Percentiles rank a stretch among this genome's conserved stretches.
Conservation (phyloP, 305 asterid species). For the Plantago rigida region DNA sequence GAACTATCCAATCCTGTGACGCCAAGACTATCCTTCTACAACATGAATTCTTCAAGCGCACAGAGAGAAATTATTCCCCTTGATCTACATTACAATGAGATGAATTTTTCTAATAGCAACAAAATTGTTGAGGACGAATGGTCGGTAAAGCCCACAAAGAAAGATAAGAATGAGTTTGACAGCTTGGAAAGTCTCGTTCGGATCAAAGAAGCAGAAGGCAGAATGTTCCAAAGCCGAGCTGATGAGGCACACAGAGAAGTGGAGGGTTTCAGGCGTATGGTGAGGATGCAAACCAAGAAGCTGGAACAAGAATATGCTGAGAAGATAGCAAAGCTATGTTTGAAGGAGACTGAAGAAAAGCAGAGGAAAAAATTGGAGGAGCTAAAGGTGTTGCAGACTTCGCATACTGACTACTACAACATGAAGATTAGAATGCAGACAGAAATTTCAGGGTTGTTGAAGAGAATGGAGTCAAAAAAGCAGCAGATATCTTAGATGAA, state of each 20-base stretch:
- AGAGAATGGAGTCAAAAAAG: constrained; percentile 90
- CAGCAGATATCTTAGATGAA: constrained; percentile 35
- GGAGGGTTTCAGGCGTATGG: constrained; percentile 51
- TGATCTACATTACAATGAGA: constrained; percentile 42
- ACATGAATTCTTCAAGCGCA: constrained; percentile 46
- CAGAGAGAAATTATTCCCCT: constrained; percentile 36
- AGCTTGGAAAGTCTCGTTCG: constrained; percentile 72
- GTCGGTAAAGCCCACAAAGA: constrained; percentile 75
- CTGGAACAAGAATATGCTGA: constrained; percentile 62
- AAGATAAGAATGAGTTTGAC: constrained; percentile 44
- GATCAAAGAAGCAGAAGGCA: constrained; percentile 82
- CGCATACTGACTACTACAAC: constrained; percentile 69
- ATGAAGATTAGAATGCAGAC: constrained; percentile 92
- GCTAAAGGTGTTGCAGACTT: constrained; percentile 63
- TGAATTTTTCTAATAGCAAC: constrained; percentile 17
- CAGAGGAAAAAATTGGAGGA: constrained; percentile 57
- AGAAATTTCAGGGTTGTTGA: constrained; percentile 77
- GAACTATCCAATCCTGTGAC: constrained; percentile 34
- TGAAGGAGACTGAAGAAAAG: constrained; percentile 75
- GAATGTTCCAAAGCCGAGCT: constrained; percentile 78
- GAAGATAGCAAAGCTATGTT: constrained; percentile 49
- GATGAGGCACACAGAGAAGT: constrained; percentile 76
- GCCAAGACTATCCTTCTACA: constrained; percentile 47
- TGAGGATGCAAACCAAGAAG: constrained; percentile 51
- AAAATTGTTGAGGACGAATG: constrained; percentile 73